These are phyloP conservation scores for Penicillium glabrum DNA, from an alignment of 2,329 filamentous ascomycete genomes.

Conservation along the genomic window DNA sequence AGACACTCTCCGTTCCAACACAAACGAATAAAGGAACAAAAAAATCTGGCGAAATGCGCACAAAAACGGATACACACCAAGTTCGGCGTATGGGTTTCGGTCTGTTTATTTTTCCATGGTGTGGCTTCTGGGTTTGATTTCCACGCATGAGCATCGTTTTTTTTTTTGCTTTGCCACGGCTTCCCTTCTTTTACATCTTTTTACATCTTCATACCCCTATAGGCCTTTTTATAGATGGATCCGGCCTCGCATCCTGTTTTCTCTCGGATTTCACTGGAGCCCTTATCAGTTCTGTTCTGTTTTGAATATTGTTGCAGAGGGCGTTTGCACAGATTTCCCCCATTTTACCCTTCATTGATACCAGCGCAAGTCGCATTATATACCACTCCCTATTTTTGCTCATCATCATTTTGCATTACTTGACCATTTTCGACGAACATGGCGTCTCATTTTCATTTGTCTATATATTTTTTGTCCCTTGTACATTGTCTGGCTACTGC, in stretches of 20 bases:
- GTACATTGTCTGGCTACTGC: constrained; percentile 26
- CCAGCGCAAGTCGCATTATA: constrained; percentile 34
- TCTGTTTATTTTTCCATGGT: constrained; percentile 24
- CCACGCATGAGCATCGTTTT: constrained; percentile 1
- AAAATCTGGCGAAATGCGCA: constrained; percentile 25
- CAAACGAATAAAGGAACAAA: neutral
- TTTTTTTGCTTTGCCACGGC: neutral
- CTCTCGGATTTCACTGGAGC: constrained; percentile 24
- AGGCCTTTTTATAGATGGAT: constrained; percentile 40
- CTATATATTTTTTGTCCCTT: constrained; percentile 17
- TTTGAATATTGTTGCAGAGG: constrained; percentile 13
- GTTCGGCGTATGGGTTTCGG: constrained; percentile 33
- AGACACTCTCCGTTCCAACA: neutral
- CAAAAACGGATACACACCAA: constrained; percentile 25
- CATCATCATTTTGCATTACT: constrained; percentile 3
- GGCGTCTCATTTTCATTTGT: constrained; percentile 23
- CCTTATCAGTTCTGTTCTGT: constrained; percentile 15
- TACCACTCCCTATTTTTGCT: constrained; percentile 20
- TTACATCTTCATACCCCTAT: constrained; percentile 39
- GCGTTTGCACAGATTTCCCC: constrained; percentile 18
- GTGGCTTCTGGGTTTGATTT: constrained; percentile 20
- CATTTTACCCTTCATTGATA: constrained; percentile 29
- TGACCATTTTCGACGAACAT: constrained; percentile 18
- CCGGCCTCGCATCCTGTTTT: constrained; percentile 34
- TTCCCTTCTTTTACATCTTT: constrained; percentile 20